Evolutionary conservation across 441 rosid species (phyloP), one percentile per base, ranked within the genome.

Genomic region (Bruguiera hainesii): DNA sequence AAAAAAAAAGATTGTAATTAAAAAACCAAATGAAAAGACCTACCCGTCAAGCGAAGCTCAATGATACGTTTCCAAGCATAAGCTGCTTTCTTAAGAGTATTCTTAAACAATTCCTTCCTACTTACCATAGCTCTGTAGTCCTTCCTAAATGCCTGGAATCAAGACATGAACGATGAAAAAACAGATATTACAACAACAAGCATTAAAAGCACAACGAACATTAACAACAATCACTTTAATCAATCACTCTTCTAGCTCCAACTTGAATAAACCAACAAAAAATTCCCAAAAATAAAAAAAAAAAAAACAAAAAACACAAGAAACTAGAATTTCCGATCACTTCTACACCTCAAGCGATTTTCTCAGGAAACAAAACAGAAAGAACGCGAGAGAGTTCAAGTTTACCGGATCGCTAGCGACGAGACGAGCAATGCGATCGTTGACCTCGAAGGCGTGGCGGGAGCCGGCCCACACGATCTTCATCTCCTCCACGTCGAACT

Each of bases 391-490:
- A 4, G 26, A 42, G 51, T 26, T 26, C n/a, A 9, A 52, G 23
- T n/a, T 6, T 60, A 94, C 98, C 79, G 99, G 98, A 85, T 94
- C 98, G 81, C 78, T 71, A 71, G 98, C 97, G 68, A 89, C 94
- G 72, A 94, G 93, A 51, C 96, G 93, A 63, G 96, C 76, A 15
- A 94, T 79, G 64, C 97, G 92, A 77, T 94, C 96, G 62, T 91
- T 79, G 79, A 88, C 76, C 66, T 94, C 88, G 35, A 81, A 81
- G 76, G 80, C 87, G 49, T 83, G 91, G 68, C 80, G 91, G n/a
- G 99, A 94, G 52, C 99, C 94, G 25, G 91, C 97, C 98, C 98
- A 94, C 58, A 85, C 88, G 84, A 91, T 71, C 84, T 94, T 94
- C 97, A 94, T 88, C 58, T 83, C 86, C 5, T 89, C 89, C 52